Percentiles rank a stretch among this genome's conserved stretches.
phyloP scores from a whole-genome alignment of 495 filamentous ascomycete genomes.

The Penicillium angulare region DNA sequence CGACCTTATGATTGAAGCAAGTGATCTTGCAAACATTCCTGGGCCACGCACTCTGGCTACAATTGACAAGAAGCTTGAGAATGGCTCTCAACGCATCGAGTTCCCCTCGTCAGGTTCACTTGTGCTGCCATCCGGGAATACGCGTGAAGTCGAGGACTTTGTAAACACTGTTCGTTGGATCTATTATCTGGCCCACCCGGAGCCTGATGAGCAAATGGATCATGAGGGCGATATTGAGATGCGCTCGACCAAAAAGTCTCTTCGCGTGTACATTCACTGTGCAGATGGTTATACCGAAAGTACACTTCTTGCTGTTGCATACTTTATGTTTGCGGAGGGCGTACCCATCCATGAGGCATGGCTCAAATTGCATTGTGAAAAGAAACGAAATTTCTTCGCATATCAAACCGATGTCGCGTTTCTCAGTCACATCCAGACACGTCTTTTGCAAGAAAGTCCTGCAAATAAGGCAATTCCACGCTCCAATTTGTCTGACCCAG shows the following conservation, averaged over 20 bases:
- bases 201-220: slow-evolving; percentile 45
- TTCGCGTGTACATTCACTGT: slow-evolving; percentile 85
- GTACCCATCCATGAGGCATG: slow-evolving; percentile 79
- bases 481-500: slow-evolving; percentile 52
- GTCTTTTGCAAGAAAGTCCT: slow-evolving; percentile 60
- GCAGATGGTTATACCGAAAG: slow-evolving; percentile 96
- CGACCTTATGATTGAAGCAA: slow-evolving; percentile 83
- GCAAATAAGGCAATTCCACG: slow-evolving; percentile 24
- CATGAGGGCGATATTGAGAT: slow-evolving; percentile 57
- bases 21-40: slow-evolving; percentile 71
- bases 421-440: slow-evolving; percentile 68
- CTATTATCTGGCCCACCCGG: slow-evolving; percentile 68
- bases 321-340: slow-evolving; percentile 86
- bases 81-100: slow-evolving; percentile 62
- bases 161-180: slow-evolving; percentile 88
- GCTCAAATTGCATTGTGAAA: slow-evolving; percentile 77
- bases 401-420: slow-evolving; percentile 87
- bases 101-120: slow-evolving; percentile 94
- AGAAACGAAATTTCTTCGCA: slow-evolving; percentile 90
- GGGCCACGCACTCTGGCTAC: slow-evolving; percentile 53
- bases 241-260: slow-evolving; percentile 37
- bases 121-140: slow-evolving; percentile 74
- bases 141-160: slow-evolving; percentile 76
- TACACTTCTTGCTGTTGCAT: slow-evolving; percentile 80
- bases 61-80: slow-evolving; percentile 55